Conservation (phyloP, 75 land plant species). For the Isoetes taiwanensis region DNA sequence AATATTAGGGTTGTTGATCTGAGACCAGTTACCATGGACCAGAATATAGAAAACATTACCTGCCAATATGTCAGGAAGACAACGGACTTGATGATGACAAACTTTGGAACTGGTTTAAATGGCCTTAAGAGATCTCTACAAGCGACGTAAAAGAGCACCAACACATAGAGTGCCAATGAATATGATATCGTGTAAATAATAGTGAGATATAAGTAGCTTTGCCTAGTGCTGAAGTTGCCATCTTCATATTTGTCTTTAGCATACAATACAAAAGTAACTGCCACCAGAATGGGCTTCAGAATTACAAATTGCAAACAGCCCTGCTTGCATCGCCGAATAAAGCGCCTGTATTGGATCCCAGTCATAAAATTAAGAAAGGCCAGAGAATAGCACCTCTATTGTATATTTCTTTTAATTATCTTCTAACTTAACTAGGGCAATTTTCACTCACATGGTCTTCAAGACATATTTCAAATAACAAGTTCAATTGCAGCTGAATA, state of each 20-base stretch:
- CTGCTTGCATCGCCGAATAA: slow-evolving; percentile 90
- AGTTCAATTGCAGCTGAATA: too few relatives aligned
- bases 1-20: neutral
- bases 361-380: too few relatives aligned
- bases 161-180: slow-evolving; percentile 65
- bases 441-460: too few relatives aligned
- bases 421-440: too few relatives aligned
- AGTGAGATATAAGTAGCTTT: slow-evolving; percentile 71
- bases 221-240: slow-evolving; percentile 72
- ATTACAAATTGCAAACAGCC: slow-evolving; percentile 91
- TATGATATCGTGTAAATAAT: slow-evolving; percentile 89
- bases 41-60: slow-evolving; percentile 37
- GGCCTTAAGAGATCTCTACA: slow-evolving; percentile 89
- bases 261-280: slow-evolving; percentile 59
- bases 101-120: slow-evolving; percentile 93
- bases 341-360: too few relatives aligned
- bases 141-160: slow-evolving; percentile 83
- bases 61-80: slow-evolving; percentile 99
- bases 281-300: slow-evolving; percentile 77
- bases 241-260: slow-evolving; percentile 75
- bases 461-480: too few relatives aligned
- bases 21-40: neutral
- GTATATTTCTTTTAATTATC: too few relatives aligned
- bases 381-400: too few relatives aligned
- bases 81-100: slow-evolving; percentile 89